These are phyloP conservation scores for Zygotorulaspora florentina DNA, from an alignment of 805 yeast species.

Conservation along the genomic window DNA sequence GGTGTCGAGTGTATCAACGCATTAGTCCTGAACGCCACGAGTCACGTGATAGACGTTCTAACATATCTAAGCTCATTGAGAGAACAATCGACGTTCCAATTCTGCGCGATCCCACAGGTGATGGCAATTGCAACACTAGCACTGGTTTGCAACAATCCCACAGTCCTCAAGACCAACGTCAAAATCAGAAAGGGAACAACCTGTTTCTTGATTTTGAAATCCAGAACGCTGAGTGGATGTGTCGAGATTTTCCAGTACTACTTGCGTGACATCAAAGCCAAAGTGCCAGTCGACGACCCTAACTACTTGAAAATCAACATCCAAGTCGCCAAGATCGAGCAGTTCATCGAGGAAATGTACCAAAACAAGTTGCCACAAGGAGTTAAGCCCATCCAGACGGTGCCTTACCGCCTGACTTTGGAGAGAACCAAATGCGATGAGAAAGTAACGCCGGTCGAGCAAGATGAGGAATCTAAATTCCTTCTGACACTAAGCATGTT, in stretches of 20 bases:
- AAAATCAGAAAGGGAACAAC: constrained; percentile 91
- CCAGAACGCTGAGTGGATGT: constrained; percentile 72
- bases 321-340: constrained; percentile 84
- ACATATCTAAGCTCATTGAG: constrained; percentile 68
- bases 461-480: constrained; percentile 29
- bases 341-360: constrained; percentile 73
- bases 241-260: constrained; percentile 73
- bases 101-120: constrained; percentile 97
- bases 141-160: constrained; percentile 73
- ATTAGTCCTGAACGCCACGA: constrained; percentile 71
- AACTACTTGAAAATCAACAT: constrained; percentile 80
- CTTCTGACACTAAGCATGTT: constrained; percentile 23
- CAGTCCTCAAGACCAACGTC: constrained; percentile 64
- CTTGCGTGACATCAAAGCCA: constrained; percentile 69
- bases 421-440: constrained; percentile 43
- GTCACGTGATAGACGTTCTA: constrained; percentile 72
- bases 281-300: constrained; percentile 77
- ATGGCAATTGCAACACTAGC: constrained; percentile 97
- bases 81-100: constrained; percentile 81
- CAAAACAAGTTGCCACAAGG: constrained; percentile 60
- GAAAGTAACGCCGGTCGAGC: constrained; percentile 20
- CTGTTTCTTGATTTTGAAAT: constrained; percentile 63
- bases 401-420: constrained; percentile 38
- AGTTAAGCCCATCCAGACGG: constrained; percentile 40
- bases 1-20: constrained; percentile 80